Evolutionary conservation across 2,329 filamentous ascomycete species (phyloP), one percentile per base, ranked within the genome.

Genomic region (Pseudopithomyces maydicus): DNA sequence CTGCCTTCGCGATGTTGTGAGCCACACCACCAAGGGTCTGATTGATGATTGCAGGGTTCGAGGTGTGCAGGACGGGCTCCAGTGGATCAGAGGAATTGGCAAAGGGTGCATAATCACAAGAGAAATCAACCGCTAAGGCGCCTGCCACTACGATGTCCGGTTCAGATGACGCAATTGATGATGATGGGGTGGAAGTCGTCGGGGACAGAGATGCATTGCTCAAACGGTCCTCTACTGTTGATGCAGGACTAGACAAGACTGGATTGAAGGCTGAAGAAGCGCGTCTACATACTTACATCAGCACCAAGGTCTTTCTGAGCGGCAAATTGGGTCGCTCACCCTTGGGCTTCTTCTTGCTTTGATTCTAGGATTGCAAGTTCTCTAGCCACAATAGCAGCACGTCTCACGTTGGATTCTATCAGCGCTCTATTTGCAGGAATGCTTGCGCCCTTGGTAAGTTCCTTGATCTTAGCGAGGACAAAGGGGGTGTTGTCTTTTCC

Each of bases 21-120:
- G 91, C 95, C 7, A 98, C 95, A 6, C 95, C 95, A 12, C 95
- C 95, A 7, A 97, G 84, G 1, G 90, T 91, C 70, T 96, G 92
- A 35, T 80, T 86, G 62, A 97, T 96, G 14, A 81, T 80, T 7
- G 92, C 87, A 47, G 91, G 91, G 69, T 98, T 98, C 0, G 94
- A 98, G 0, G 92, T 97, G 57, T 93, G 85, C 36, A 88, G 80
- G 49, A 83, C 78, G 6, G 87, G 80, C 23, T 70, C 70, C 51
- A 71, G 58, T 73, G 80, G 57, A 65, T 71, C 67, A 2, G 69
- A 58, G 33, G 77, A 73, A 23, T 72, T 71, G 8, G 74, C 60
- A 14, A 81, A 73, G 12, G 84, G 84, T 23, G 79, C 69, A 69
- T 89, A 95, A 73, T 97, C 90, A 79, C 94, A 97, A 63, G 88